Evolutionary conservation across 2,329 filamentous ascomycete genomes (phyloP).

Genomic region (Colletotrichum sp.): DNA sequence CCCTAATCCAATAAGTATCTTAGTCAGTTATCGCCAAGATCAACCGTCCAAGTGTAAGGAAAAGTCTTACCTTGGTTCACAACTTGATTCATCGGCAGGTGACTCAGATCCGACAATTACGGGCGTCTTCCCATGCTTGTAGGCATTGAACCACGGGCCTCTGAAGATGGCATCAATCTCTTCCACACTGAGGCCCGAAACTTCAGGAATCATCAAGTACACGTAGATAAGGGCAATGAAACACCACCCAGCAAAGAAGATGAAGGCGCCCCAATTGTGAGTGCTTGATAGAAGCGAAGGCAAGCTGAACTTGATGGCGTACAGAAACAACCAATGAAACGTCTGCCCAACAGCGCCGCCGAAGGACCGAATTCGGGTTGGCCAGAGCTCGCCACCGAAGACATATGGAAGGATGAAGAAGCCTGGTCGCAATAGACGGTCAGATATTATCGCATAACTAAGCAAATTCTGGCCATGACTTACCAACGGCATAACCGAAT

Average conservation of each 20-base stretch:
- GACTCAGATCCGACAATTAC: no score
- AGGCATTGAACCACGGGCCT: slow-evolving; percentile 30
- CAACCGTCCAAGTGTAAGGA: no score
- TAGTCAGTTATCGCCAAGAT: no score
- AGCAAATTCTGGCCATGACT: background rate
- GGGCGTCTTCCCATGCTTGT: background rate
- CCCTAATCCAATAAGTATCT: no score
- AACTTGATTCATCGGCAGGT: no score
- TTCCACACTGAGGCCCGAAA: slow-evolving; percentile 40
- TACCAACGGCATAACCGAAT: slow-evolving; percentile 43
- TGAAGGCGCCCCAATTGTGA: slow-evolving; percentile 30
- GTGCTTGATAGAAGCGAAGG: slow-evolving; percentile 34
- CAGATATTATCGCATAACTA: background rate
- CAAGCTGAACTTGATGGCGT: slow-evolving; percentile 32
- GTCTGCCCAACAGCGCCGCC: slow-evolving; percentile 41
- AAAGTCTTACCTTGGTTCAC: no score
- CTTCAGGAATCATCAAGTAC: slow-evolving; percentile 42
- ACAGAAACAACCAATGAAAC: slow-evolving; percentile 47
- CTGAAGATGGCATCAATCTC: slow-evolving; percentile 41
- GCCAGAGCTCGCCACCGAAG: slow-evolving; percentile 48
- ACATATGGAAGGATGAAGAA: slow-evolving; percentile 46
- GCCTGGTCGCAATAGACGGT: slow-evolving; percentile 18
- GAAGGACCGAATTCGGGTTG: slow-evolving; percentile 48
- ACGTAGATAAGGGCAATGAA: slow-evolving; percentile 36
- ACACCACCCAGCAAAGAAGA: slow-evolving; percentile 39